These are phyloP conservation scores for Neofusicoccum sp. DNA, from an alignment of 2,329 filamentous ascomycete genomes.

Conservation along the genomic window DNA sequence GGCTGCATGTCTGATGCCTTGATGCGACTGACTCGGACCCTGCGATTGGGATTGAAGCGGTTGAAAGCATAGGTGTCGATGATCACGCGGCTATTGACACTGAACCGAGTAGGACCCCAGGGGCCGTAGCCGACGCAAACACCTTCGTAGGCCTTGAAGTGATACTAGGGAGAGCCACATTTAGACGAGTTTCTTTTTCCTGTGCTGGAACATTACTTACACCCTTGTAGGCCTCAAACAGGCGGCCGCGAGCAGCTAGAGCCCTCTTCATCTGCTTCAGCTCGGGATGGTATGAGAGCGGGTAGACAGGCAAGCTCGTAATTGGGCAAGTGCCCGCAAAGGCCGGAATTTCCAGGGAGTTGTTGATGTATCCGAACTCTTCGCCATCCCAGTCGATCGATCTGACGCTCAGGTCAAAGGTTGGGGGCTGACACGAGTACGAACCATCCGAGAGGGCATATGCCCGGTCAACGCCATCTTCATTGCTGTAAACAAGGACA, in stretches of 20 bases:
- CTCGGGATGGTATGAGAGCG: slow-evolving; percentile 43
- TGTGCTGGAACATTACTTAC: neutral
- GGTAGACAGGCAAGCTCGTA: slow-evolving; percentile 40
- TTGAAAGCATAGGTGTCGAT: slow-evolving; percentile 49
- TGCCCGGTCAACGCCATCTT: slow-evolving; percentile 24
- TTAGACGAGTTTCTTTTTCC: neutral
- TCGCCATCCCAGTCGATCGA: slow-evolving; percentile 34
- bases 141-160: slow-evolving; percentile 28
- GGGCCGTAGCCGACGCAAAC: slow-evolving; percentile 23
- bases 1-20: neutral
- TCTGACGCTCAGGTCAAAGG: slow-evolving; percentile 24
- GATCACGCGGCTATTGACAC: slow-evolving; percentile 46
- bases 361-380: slow-evolving; percentile 28
- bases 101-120: slow-evolving; percentile 24
- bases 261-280: slow-evolving; percentile 36
- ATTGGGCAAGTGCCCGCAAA: slow-evolving; percentile 44
- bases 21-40: slow-evolving; percentile 15
- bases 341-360: slow-evolving; percentile 24
- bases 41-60: slow-evolving; percentile 24
- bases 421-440: slow-evolving; percentile 23
- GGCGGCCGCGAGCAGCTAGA: slow-evolving; percentile 46
- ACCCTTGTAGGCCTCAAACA: slow-evolving; percentile 49
- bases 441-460: slow-evolving; percentile 23
- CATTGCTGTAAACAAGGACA: slow-evolving; percentile 23
- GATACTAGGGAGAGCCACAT: neutral